These are phyloP conservation scores for Alternaria longipes DNA, from an alignment of 2,329 filamentous ascomycete species.

Conservation along the genomic window DNA sequence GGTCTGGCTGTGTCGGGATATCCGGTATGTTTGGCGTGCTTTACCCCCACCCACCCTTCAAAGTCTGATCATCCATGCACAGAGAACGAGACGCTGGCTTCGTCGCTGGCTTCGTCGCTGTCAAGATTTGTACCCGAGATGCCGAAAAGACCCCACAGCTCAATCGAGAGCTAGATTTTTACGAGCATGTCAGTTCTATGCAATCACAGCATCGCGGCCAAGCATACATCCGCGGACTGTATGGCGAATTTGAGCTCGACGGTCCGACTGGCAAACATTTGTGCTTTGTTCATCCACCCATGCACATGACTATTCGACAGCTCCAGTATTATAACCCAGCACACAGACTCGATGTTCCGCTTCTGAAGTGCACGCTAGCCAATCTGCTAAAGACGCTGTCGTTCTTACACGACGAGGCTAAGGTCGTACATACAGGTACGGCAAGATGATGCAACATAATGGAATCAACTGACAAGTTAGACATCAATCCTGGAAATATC, in stretches of 20 bases:
- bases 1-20: constrained; percentile 40
- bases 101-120: constrained; percentile 27
- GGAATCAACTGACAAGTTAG: constrained; percentile 34
- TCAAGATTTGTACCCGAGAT: constrained; percentile 35
- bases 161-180: constrained; percentile 36
- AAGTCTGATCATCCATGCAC: constrained; percentile 25
- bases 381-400: constrained; percentile 55
- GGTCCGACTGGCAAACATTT: constrained; percentile 35
- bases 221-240: constrained; percentile 32
- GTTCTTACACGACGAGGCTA: constrained; percentile 56
- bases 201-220: constrained; percentile 33
- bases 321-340: constrained; percentile 33
- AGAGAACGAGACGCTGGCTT: constrained; percentile 31
- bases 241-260: constrained; percentile 30
- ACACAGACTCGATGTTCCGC: constrained; percentile 26
- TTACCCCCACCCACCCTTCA: constrained; percentile 26
- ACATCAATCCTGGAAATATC: constrained; percentile 58
- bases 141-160: constrained; percentile 18
- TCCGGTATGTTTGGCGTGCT: constrained; percentile 32
- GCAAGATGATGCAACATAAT: constrained; percentile 22
- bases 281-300: constrained; percentile 37
- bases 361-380: constrained; percentile 44
- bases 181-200: constrained; percentile 38
- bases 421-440: constrained; percentile 58
- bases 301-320: constrained; percentile 42